These are phyloP conservation scores for Gonium pectorale DNA, from an alignment of 139 green algal genomes.

Conservation along the genomic window DNA sequence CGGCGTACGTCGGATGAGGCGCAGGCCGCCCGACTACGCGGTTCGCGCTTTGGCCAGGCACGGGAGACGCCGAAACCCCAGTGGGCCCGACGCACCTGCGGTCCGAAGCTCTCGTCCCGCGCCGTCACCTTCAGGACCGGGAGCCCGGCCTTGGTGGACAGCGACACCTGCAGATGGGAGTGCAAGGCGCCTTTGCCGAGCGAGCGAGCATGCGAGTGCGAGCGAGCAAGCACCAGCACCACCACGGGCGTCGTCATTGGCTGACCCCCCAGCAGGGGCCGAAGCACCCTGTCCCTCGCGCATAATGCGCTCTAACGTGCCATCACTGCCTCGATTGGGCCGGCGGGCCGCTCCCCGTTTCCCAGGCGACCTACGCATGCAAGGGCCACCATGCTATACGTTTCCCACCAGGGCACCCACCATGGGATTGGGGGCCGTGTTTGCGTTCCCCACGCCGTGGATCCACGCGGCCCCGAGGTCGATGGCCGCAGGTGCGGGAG, in stretches of 20 bases:
- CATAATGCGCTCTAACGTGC: too few relatives aligned
- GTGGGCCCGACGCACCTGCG: not conserved
- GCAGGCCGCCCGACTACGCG: too few relatives aligned
- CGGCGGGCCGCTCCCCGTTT: not conserved
- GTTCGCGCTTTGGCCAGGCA: too few relatives aligned
- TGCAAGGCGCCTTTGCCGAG: not conserved
- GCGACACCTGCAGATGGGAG: too few relatives aligned
- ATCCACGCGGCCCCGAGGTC: slow-evolving; percentile 21
- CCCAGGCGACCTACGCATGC: not conserved
- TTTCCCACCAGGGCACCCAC: not conserved
- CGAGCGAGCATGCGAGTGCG: not conserved
- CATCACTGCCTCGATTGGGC: not conserved
- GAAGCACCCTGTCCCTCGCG: too few relatives aligned
- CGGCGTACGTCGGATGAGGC: not conserved
- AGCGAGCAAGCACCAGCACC: not conserved
- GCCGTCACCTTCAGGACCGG: too few relatives aligned
- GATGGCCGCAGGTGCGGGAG: not conserved
- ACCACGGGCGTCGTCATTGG: not conserved
- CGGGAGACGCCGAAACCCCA: too few relatives aligned
- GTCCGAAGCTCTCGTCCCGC: slow-evolving; percentile 7
- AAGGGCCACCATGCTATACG: not conserved
- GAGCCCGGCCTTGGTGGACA: not conserved
- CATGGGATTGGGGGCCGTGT: not conserved
- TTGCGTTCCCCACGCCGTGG: not conserved
- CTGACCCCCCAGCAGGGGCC: too few relatives aligned